These are phyloP conservation scores for Mucor indicus DNA, from an alignment of 371 early-diverging fungal genomes.

Conservation along the genomic window DNA sequence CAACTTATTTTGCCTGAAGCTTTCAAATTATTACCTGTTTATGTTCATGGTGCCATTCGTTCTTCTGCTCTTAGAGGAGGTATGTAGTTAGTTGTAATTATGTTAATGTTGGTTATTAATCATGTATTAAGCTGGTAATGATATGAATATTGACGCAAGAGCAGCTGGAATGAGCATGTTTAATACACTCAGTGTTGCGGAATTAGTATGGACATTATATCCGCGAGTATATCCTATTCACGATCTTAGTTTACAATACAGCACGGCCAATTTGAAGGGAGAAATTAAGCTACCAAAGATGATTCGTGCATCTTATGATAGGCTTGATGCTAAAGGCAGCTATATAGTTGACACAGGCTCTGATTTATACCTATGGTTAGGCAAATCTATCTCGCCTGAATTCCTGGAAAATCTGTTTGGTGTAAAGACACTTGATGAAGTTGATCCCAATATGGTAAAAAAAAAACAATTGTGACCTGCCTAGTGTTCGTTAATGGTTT, in stretches of 20 bases:
- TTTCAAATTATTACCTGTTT: constrained; percentile 93
- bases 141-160: constrained; percentile 75
- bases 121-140: constrained; percentile 49
- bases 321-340: constrained; percentile 70
- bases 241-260: constrained; percentile 48
- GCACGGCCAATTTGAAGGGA: constrained; percentile 35
- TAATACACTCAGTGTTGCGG: constrained; percentile 70
- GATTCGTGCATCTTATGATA: constrained; percentile 77
- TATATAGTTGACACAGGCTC: constrained; percentile 87
- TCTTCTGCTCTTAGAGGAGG: constrained; percentile 74
- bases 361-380: constrained; percentile 85
- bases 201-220: constrained; percentile 78
- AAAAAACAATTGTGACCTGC: not conserved
- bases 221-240: constrained; percentile 81
- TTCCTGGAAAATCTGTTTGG: constrained; percentile 76
- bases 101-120: too few relatives aligned
- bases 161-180: constrained; percentile 77
- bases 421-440: constrained; percentile 64
- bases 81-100: constrained; percentile 11
- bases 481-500: not conserved
- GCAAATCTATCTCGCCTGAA: constrained; percentile 58
- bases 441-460: constrained; percentile 72
- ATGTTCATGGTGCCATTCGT: constrained; percentile 80
- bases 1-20: constrained; percentile 96
- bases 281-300: constrained; percentile 59